Base-by-base conservation (phyloP, 2,329 filamentous ascomycete species). In the Sarocladiaceae sp. region DNA sequence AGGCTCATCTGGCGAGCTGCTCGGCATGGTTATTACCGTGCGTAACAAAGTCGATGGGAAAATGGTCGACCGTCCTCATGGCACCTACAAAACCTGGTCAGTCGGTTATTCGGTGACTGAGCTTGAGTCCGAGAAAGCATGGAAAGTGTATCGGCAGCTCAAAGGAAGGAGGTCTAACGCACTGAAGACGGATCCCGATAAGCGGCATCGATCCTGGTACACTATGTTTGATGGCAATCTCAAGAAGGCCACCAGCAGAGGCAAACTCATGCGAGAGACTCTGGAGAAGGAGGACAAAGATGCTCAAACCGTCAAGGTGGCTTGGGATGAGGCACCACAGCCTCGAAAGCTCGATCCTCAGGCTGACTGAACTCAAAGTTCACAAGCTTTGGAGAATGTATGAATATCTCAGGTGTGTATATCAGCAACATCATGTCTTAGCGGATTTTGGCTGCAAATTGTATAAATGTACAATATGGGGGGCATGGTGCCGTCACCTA, bases 61-160 rank as follows among this genome's bases (percentile, higher is more conserved):
- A 11, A 74, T 76, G 44, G 77, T 88, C 1, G 57, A 67, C 0
- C 80, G 88, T 3, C 85, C 88, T 0, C 51, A 63, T 2, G 53
- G 69, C 0, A 12, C 58, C 83, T 35, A 61, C 43, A 0, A 24
- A 54, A 12, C 16, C 51, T 96, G 90, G 90, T 61, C 66, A 1
- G 68, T 96, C n/a, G 80, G 93, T 53, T 96, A 95, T 62, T 73
- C 81, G 27, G 65, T 96, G 39, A 73, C 75, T 35, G 84, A 90
- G 51, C 67, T 89, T 2, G 43, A 62, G 0, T 50, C 53, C 3
- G 50, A 59, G 0, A 65, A 68, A 9, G 77, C 75, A 1, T 62
- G 60, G 48, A 61, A 45, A 1, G 60, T 85, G 19, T 88, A 88
- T 58, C 33, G 56, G 1, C 65, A 71, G 42, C 68, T 79, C 47